Conservation (phyloP, 2,329 filamentous ascomycete genomes). For the Colletotrichum nymphaeae region DNA sequence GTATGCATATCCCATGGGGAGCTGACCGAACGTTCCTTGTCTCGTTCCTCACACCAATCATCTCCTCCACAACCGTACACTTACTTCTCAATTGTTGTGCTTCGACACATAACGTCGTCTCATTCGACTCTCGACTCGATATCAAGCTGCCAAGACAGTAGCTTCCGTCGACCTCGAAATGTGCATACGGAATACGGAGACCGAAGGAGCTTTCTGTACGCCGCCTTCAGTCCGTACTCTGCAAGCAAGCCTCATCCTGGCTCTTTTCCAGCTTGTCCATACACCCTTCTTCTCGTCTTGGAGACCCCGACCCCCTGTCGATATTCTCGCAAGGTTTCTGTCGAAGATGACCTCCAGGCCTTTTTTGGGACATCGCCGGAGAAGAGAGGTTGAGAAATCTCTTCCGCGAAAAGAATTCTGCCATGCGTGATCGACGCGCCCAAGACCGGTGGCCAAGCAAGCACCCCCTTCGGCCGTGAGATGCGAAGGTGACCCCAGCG, state of each 20-base stretch:
- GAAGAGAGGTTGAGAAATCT: neutral
- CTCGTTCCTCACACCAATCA: constrained; percentile 25
- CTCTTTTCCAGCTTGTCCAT: neutral
- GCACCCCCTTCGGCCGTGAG: constrained; percentile 4
- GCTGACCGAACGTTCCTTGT: constrained; percentile 8
- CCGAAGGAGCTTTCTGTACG: constrained; percentile 5
- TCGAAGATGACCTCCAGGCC: constrained; percentile 26
- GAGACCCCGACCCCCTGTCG: neutral
- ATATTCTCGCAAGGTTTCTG: constrained; percentile 8
- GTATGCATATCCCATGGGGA: neutral
- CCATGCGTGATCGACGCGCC: constrained; percentile 25
- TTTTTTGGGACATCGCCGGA: constrained; percentile 1
- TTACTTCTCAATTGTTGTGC: constrained; percentile 10
- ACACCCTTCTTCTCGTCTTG: constrained; percentile 2
- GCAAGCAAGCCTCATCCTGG: constrained; percentile 20
- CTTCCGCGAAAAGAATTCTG: neutral
- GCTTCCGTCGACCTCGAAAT: constrained; percentile 21
- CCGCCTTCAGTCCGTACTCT: constrained; percentile 5
- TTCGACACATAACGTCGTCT: constrained; percentile 30
- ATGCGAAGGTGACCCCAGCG: constrained; percentile 23
- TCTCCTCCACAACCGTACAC: neutral
- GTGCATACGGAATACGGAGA: constrained; percentile 18
- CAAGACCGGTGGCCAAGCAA: constrained; percentile 22
- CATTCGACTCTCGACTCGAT: constrained; percentile 14
- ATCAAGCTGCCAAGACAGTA: constrained; percentile 31